phyloP scores from a whole-genome alignment of 2,329 filamentous ascomycete species.

The Calonectria hongkongensis region DNA sequence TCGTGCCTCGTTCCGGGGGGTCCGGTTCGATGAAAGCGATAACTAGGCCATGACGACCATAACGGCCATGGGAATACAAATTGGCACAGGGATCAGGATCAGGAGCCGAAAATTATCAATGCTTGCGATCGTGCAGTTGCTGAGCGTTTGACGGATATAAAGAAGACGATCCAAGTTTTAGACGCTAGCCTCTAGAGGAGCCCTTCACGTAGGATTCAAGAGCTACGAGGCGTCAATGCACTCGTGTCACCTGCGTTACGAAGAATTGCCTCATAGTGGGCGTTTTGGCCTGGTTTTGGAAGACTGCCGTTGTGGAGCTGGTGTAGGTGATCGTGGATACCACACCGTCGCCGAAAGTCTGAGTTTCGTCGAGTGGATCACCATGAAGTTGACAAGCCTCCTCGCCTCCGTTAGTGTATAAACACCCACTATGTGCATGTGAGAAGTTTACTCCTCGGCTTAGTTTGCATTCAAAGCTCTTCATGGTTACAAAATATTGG shows the following conservation, averaged over 20 bases:
- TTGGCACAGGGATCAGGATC: background rate
- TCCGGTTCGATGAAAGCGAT: background rate
- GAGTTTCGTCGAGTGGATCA: background rate
- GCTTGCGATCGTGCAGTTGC: background rate
- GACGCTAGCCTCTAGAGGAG: background rate
- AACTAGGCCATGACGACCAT: background rate
- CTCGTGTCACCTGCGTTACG: background rate
- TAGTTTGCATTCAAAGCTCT: background rate
- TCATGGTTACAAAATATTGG: background rate
- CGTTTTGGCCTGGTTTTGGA: background rate
- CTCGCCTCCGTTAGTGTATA: background rate
- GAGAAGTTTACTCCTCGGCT: background rate
- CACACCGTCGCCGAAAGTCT: slow-evolving; percentile 1
- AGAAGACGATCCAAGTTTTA: background rate
- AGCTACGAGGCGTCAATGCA: background rate
- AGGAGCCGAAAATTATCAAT: background rate
- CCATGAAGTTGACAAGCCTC: background rate
- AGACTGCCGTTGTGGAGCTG: background rate
- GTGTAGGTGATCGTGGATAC: background rate
- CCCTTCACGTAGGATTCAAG: background rate
- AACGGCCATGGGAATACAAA: background rate
- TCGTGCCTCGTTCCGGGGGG: no score
- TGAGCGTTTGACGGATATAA: background rate
- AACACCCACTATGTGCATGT: background rate
- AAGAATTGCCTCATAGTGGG: background rate